Evolutionary conservation across 1,284 basidiomycete species (phyloP), one percentile per base, ranked within the genome.

Genomic region (Sporisorium iseilematis-ciliati): DNA sequence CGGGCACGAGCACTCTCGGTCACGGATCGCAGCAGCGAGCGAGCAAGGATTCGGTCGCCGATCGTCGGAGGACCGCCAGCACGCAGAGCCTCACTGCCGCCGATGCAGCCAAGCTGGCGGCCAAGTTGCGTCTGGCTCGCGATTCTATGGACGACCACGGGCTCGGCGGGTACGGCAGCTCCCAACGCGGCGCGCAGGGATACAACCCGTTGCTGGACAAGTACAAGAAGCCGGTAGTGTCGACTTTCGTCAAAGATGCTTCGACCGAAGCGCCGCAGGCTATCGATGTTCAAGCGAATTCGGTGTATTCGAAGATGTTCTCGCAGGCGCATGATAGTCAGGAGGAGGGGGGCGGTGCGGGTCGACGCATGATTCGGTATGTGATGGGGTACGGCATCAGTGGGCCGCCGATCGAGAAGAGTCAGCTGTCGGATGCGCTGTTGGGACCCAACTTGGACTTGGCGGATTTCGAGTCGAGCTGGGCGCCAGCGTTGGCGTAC

Each of bases 311-410:
- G 14, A 65, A 56, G 53, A 45, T 62, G 45, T 75, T 70, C 35
- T 63, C 71, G 10, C 75, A 61, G 52, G 69, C 64, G 48, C 71
- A 66, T 46, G 71, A 71, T 54, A 76, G 67, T 35, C 59, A 65
- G n/a, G 65, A 65, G n/a, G 65, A 60, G 3, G 55, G 52, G 21
- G 65, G 48, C 12, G 62, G 56, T 25, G 38, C 48, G 4, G 57
- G 58, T 6, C 50, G 55, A 14, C 62, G 66, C 21, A 63, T 75
- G 72, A 67, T 80, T 45, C 74, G 83, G 33, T 84, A 84, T 62
- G 72, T 84, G 46, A 70, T 82, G 63, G 76, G 71, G n/a, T 83
- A 79, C 46, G 83, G 77, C 10, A 72, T 84, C 33, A 77, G 81
- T 25, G 83, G 83, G 8, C 83, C 83, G 33, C 79, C 83, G 11